These are phyloP conservation scores for Botrytis squamosa DNA, from an alignment of 2,329 filamentous ascomycete species.

Conservation along the genomic window DNA sequence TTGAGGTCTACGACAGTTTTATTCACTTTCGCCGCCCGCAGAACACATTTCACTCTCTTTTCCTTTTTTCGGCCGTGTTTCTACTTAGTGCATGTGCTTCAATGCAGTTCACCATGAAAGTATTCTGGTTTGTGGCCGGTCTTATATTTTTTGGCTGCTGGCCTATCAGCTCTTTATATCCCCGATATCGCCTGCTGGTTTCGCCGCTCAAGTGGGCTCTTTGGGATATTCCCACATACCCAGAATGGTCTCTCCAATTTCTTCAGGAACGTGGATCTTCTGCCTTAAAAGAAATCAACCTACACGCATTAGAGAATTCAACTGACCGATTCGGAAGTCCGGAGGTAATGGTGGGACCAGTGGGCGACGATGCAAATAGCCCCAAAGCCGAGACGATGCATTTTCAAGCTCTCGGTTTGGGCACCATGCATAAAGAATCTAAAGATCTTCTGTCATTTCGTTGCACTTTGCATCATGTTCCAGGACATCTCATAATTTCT, in stretches of 20 bases:
- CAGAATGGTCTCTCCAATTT: slow-evolving; percentile 40
- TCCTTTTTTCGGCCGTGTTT: slow-evolving; percentile 31
- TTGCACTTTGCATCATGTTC: slow-evolving; percentile 25
- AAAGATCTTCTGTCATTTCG: slow-evolving; percentile 26
- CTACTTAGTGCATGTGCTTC: slow-evolving; percentile 32
- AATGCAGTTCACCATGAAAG: slow-evolving; percentile 37
- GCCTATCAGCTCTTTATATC: slow-evolving; percentile 39
- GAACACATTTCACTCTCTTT: slow-evolving; percentile 35
- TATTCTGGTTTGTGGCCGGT: slow-evolving; percentile 36
- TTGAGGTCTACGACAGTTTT: slow-evolving; percentile 42
- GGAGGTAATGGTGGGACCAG: no score
- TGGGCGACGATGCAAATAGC: neutral
- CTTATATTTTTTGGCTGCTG: slow-evolving; percentile 40
- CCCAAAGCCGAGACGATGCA: neutral
- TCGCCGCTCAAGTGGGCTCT: slow-evolving; percentile 40
- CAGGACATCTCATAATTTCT: slow-evolving; percentile 27
- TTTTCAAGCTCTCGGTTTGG: neutral
- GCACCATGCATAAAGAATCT: neutral
- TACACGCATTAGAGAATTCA: neutral
- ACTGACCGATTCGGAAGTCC: neutral
- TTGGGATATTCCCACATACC: slow-evolving; percentile 43
- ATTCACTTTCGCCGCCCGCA: slow-evolving; percentile 41
- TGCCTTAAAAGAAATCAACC: slow-evolving; percentile 18
- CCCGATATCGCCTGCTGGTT: slow-evolving; percentile 41
- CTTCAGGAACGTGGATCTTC: slow-evolving; percentile 26